Conservation (phyloP, 2,329 filamentous ascomycete species). For the Emericellopsis cladophorae region DNA sequence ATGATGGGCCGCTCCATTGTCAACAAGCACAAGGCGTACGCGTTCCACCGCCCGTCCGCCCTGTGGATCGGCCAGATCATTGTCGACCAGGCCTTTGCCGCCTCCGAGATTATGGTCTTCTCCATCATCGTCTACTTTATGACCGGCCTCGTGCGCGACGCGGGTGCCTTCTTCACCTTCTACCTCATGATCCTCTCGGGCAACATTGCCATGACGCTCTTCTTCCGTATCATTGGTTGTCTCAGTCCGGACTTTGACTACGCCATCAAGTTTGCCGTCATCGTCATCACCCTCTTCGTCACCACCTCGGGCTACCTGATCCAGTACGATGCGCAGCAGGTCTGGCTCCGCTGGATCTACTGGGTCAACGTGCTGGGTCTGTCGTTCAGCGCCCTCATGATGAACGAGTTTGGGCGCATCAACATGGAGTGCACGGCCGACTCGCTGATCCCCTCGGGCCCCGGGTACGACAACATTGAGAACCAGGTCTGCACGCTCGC, state of each 20-base stretch:
- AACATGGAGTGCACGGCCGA: conserved; percentile 55
- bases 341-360: conserved; percentile 71
- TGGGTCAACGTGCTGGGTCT: conserved; percentile 66
- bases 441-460: conserved; percentile 59
- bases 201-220: conserved; percentile 62
- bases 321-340: conserved; percentile 61
- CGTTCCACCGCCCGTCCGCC: conserved; percentile 71
- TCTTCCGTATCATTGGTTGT: conserved; percentile 65
- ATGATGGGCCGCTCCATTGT: conserved; percentile 69
- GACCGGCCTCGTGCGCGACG: conserved; percentile 54
- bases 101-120: conserved; percentile 59
- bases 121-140: conserved; percentile 72
- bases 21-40: conserved; percentile 74
- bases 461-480: conserved; percentile 55
- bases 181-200: conserved; percentile 56
- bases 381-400: conserved; percentile 68
- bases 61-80: conserved; percentile 75
- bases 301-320: conserved; percentile 76
- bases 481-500: conserved; percentile 73
- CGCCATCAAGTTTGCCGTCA: conserved; percentile 69
- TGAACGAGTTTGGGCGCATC: conserved; percentile 68
- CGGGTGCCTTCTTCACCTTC: conserved; percentile 68
- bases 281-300: conserved; percentile 72
- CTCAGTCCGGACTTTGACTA: conserved; percentile 72
- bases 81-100: conserved; percentile 62